Percentiles rank a stretch among this genome's conserved stretches.
These are phyloP conservation scores for Pseudozyma thailandica DNA, from an alignment of 1,284 basidiomycete species.

Conservation along the genomic window DNA sequence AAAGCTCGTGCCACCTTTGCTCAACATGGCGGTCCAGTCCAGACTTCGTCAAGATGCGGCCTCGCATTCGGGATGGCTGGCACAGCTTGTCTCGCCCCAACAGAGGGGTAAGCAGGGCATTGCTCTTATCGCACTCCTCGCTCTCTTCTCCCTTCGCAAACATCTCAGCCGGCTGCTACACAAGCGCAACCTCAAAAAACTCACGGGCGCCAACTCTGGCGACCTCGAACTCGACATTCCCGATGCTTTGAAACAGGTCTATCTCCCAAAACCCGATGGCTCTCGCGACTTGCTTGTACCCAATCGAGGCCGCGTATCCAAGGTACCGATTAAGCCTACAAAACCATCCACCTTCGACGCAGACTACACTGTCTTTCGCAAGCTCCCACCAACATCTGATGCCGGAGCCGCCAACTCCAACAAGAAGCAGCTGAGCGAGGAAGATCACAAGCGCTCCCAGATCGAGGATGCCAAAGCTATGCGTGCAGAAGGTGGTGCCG, in stretches of 20 bases:
- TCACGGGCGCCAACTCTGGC: slow-evolving; percentile 14
- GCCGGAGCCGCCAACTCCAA: slow-evolving; percentile 24
- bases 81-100: slow-evolving; percentile 24
- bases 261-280: slow-evolving; percentile 53
- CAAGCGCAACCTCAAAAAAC: slow-evolving; percentile 11
- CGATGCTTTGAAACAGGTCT: slow-evolving; percentile 62
- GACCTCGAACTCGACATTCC: slow-evolving; percentile 30
- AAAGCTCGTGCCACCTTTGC: too few species aligned
- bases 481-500: slow-evolving; percentile 57
- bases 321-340: slow-evolving; percentile 68
- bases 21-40: slow-evolving; percentile 46
- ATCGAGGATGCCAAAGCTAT: slow-evolving; percentile 58
- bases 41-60: slow-evolving; percentile 29
- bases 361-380: slow-evolving; percentile 61
- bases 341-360: slow-evolving; percentile 62
- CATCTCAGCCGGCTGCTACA: slow-evolving; percentile 23
- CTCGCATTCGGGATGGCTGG: slow-evolving; percentile 21
- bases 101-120: slow-evolving; percentile 25
- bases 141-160: slow-evolving; percentile 43
- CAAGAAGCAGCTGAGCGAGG: slow-evolving; percentile 29
- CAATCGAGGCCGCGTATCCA: slow-evolving; percentile 60
- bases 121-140: slow-evolving; percentile 32
- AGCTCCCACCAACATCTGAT: slow-evolving; percentile 57
- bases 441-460: slow-evolving; percentile 35
- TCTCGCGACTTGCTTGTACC: slow-evolving; percentile 63